Evolutionary conservation across 805 yeast genomes (phyloP).

Genomic region (Cyberlindnera galapagoensis): DNA sequence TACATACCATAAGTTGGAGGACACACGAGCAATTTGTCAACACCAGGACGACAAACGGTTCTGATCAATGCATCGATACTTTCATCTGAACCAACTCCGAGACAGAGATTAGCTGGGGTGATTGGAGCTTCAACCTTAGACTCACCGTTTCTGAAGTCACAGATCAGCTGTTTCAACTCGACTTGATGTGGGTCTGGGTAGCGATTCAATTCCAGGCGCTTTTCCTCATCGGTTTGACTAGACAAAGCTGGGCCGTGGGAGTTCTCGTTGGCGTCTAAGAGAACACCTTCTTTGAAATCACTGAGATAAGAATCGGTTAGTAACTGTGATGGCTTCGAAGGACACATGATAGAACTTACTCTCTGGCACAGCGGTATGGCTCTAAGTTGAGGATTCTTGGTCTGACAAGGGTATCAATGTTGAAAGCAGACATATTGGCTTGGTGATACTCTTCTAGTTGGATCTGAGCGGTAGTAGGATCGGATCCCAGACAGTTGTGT

Average conservation of each 20-base stretch:
- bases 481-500: too few species aligned
- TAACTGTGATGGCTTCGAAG: not conserved
- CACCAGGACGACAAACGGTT: conserved; percentile 75
- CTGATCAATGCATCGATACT: conserved; percentile 85
- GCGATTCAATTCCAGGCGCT: conserved; percentile 60
- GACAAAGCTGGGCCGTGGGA: conserved; percentile 81
- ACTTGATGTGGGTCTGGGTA: conserved; percentile 97
- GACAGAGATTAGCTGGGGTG: conserved; percentile 64
- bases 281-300: conserved; percentile 81
- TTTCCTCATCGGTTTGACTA: conserved; percentile 38
- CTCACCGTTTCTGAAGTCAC: conserved; percentile 61
- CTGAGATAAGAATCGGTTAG: conserved; percentile 14
- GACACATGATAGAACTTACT: conserved; percentile 30
- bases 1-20: conserved; percentile 99
- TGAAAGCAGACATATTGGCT: conserved; percentile 42
- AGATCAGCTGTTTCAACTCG: conserved; percentile 63
- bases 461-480: too few species aligned
- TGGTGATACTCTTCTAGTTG: too few species aligned
- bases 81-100: conserved; percentile 98
- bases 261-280: conserved; percentile 94
- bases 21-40: conserved; percentile 74
- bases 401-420: conserved; percentile 57
- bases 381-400: conserved; percentile 78
- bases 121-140: conserved; percentile 27
- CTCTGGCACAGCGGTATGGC: conserved; percentile 96